Evolutionary conservation across 169 alveolate species (phyloP), one percentile per base, ranked within the genome.

Genomic region (Cryptosporidium canis): DNA sequence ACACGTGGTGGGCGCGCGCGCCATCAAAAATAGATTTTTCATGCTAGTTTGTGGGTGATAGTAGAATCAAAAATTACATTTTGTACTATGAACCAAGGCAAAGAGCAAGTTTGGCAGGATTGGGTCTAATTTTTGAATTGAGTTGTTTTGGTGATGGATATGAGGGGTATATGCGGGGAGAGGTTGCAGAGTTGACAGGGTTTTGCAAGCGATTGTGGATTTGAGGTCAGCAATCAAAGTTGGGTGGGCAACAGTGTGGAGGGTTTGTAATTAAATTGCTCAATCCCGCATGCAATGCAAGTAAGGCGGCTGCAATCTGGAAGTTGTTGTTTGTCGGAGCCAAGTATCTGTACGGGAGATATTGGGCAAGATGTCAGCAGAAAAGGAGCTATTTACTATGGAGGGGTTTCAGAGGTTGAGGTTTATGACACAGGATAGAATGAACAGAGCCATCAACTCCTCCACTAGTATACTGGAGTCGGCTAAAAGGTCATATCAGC

Each of bases 381-480:
- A 48, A 3, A 68, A 48, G 14, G 83, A 68, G 29, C 31, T 43
- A 35, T 68, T 27, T 31, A 68, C 63, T 11, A 29, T 68, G 16
- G 83, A 68, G 16, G 66, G 45, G 61, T 68, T 68, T 48, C 35
- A 68, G 14, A 68, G 41, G 18, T 4, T 68, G 66, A 44, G 64
- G 31, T 1, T 18, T 8, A 21, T 33, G 16, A 29, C 83, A 6
- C 31, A 12, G 31, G n/a, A 9, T 37, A 72, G 85, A 72, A 55
- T 72, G 16, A 72, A 72, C 14, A 72, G 35, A 9, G 85, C 85
- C 0, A 56, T 72, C 51, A 72, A 72, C 33, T 72, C 85, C 35
- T 72, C 85, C 1, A 72, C 33, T 5, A 72, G 58, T 21, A 72
- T 72, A 1, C 29, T 72, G 61, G 85, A 72, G 12, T 51, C 71